Evolutionary conservation across 352 stramenopile genomes (phyloP), one percentile per base, ranked within the genome.

Genomic region (Blastocystis sp.): DNA sequence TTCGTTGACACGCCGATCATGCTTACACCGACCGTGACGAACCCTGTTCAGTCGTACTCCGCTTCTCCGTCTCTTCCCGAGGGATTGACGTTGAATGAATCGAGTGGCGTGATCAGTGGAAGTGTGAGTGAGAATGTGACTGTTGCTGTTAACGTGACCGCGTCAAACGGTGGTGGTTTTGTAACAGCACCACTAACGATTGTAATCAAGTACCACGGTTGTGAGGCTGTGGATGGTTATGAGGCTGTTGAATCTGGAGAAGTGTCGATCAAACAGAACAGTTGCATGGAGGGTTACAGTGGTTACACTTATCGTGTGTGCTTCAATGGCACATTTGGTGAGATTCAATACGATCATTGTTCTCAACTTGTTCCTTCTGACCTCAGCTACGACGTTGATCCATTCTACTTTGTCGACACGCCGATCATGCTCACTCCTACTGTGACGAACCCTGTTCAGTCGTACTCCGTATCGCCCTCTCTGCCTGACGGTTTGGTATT

Each of bases 101-200:
- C 13, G 2, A 82, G 16, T 13, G 71, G 71, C 35, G n/a, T 82
- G 3, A 82, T 82, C n/a, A 66, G 35, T 66, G 71, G 71, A 45
- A 82, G 35, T 82, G 35, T 39, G 16, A 66, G 21, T 10, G n/a
- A 29, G 2, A 82, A 82, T 29, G 33, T 33, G 26, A 59, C 71
- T 3, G 33, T 63, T 29, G 12, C 26, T 66, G n/a, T 50, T 4
- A 82, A 35, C 24, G 12, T 82, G 3, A 63, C 45, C 21, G 61
- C 61, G 16, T 70, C 39, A 1, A 70, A 82, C 26, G 26, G 26
- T n/a, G 1, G 10, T 24, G 55, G 55, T 66, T 35, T 12, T 10
- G 37, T 39, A 16, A 21, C 71, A 2, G 35, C 61, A 29, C 29
- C 31, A 16, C 31, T 66, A 26, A 50, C 71, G 21, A 4, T 70